These are phyloP conservation scores for Gossypium lobatum DNA, from an alignment of 441 rosid species.

Conservation along the genomic window DNA sequence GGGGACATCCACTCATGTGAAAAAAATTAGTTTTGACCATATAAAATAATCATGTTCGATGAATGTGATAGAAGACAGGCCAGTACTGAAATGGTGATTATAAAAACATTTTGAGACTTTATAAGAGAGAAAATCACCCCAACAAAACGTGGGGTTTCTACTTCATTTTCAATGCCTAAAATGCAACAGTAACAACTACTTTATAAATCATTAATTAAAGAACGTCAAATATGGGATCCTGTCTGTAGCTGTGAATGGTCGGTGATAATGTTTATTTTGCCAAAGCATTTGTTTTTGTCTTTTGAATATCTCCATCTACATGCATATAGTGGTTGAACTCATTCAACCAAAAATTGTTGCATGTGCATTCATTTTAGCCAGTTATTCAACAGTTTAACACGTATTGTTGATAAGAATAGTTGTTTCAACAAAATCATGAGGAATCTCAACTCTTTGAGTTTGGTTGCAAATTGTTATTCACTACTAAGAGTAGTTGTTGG, in stretches of 20 bases:
- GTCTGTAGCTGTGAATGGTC: slow-evolving; percentile 19
- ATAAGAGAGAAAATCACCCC: not conserved
- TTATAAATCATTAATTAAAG: slow-evolving; percentile 10
- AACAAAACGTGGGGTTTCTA: slow-evolving; percentile 17
- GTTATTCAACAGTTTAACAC: not conserved
- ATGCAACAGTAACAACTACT: slow-evolving; percentile 9
- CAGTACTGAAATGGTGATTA: slow-evolving; percentile 1
- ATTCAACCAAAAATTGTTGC: slow-evolving; percentile 4
- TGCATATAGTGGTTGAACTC: not conserved
- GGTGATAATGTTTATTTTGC: slow-evolving; percentile 18
- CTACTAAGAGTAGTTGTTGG: not conserved
- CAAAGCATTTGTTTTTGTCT: slow-evolving; percentile 13
- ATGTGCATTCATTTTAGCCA: not conserved
- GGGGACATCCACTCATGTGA: slow-evolving; percentile 25
- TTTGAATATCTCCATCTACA: slow-evolving; percentile 5
- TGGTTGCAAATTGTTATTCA: not conserved
- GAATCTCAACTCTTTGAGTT: not conserved
- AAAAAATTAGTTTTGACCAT: slow-evolving; percentile 23
- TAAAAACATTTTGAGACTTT: not conserved
- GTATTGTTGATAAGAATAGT: not conserved
- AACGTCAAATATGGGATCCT: not conserved
- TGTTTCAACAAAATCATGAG: not conserved
- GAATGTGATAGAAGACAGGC: slow-evolving; percentile 22
- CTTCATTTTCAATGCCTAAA: slow-evolving; percentile 10
- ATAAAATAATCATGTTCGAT: slow-evolving; percentile 21